phyloP scores from a whole-genome alignment of 2,329 filamentous ascomycete genomes.

The Aspergillus neoniger region DNA sequence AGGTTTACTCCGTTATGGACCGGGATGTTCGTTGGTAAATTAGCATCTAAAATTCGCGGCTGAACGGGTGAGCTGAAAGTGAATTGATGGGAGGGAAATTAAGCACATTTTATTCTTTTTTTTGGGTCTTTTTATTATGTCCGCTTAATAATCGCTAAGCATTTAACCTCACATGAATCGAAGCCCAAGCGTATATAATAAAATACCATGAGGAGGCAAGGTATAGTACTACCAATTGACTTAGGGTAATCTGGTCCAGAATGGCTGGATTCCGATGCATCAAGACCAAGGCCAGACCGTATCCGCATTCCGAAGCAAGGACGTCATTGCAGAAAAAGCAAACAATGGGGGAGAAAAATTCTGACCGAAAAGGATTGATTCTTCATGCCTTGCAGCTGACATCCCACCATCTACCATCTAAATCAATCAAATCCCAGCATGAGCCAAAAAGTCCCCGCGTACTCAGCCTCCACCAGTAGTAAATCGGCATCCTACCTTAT shows the following conservation, averaged over 20 bases:
- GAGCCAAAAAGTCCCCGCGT: neutral
- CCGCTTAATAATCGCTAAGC: too few relatives aligned
- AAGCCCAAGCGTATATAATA: too few relatives aligned
- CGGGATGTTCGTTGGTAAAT: neutral
- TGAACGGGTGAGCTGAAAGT: too few relatives aligned
- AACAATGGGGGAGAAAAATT: neutral
- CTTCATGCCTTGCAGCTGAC: slow-evolving; percentile 1
- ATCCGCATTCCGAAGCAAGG: neutral
- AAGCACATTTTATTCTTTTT: too few relatives aligned
- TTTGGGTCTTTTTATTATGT: too few relatives aligned
- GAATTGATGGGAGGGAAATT: too few relatives aligned
- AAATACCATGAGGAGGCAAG: neutral
- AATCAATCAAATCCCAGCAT: neutral
- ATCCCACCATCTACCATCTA: neutral
- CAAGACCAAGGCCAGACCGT: neutral
- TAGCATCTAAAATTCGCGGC: neutral
- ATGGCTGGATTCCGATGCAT: neutral
- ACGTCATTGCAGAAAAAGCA: slow-evolving; percentile 2
- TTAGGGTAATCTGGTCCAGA: neutral
- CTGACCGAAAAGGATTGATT: neutral
- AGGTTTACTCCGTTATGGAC: neutral
- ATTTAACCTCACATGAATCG: too few relatives aligned
- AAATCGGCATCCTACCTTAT: neutral
- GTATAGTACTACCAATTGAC: neutral
- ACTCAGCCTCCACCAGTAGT: neutral